Evolutionary conservation across 768 basidiomycete species (phyloP).

Genomic region (Mycena rosella): DNA sequence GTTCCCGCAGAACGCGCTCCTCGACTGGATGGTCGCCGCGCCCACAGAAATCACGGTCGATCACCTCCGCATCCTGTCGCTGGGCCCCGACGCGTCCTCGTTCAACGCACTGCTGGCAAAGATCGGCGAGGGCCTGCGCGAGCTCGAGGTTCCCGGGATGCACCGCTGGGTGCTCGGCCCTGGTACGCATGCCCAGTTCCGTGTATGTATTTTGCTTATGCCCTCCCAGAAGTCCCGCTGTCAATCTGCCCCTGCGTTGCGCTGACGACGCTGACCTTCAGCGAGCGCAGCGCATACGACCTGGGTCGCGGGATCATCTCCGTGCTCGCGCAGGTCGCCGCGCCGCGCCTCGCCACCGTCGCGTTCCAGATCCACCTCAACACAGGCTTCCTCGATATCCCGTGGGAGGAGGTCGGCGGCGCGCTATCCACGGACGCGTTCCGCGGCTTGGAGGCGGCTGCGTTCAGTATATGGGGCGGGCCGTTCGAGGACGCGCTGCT

Average conservation of each 20-base stretch:
- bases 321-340: slow-evolving; percentile 10
- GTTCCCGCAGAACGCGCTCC: slow-evolving; percentile 21
- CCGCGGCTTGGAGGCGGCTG: background rate
- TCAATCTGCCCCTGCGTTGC: slow-evolving; percentile 8
- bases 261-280: slow-evolving; percentile 20
- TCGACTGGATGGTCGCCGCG: slow-evolving; percentile 20
- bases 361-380: slow-evolving; percentile 16
- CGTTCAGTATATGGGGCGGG: slow-evolving; percentile 17
- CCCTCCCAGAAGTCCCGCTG: slow-evolving; percentile 23
- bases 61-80: slow-evolving; percentile 21
- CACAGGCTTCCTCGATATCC: slow-evolving; percentile 18
- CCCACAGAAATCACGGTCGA: slow-evolving; percentile 10
- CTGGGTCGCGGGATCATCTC: slow-evolving; percentile 10
- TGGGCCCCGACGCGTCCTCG: slow-evolving; percentile 12
- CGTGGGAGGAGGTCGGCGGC: slow-evolving; percentile 21
- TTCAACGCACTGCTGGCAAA: slow-evolving; percentile 22
- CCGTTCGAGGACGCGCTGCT: background rate
- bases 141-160: slow-evolving; percentile 22
- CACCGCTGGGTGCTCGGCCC: background rate
- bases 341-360: slow-evolving; percentile 8
- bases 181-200: background rate
- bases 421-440: background rate
- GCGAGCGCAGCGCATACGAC: slow-evolving; percentile 22
- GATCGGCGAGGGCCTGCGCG: slow-evolving; percentile 10
- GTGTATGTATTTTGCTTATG: no score